Evolutionary conservation across 345 rosid genomes (phyloP), one percentile per base, ranked within the genome.

Genomic region (Eucalyptus cloeziana): DNA sequence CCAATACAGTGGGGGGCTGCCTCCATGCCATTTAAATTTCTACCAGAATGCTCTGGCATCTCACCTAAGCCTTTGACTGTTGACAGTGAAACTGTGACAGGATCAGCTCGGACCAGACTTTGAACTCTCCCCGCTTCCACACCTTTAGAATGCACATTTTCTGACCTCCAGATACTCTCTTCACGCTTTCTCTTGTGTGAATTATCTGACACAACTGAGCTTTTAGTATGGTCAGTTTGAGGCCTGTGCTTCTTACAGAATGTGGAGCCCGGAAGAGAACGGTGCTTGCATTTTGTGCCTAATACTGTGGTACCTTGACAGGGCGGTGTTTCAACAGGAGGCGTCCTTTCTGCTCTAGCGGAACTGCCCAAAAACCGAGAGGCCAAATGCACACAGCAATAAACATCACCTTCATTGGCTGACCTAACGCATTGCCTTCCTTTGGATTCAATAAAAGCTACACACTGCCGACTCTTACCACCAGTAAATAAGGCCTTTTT

Each of bases 401-500:
- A 97, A 86, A 96, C 95, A 93, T 98, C 99, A 31, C 99, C 99
- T 49, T 98, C 99, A 81, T 98, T 98, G 45, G 99, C 99, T 95
- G 97, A 97, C 94, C 99, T 96, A 90, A 97, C 98, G 87, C 99
- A 98, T 91, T 96, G 99, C 87, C 99, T 95, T 92, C 98, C 98
- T 91, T 98, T 98, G 0, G 99, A 91, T 91, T 98, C 99, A 86
- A 98, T 96, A 92, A 94, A 98, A 81, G 99, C 99, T 91, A 89
- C 90, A 90, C 99, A 98, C 88, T 95, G 99, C 85, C 95, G 95
- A 90, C 94, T 97, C 92, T 94, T 96, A 89, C 90, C 94, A 83
- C 96, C 96, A 87, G 90, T 86, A 89, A 94, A 97, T 88, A 92
- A 30, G 15, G 92, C 89, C 92, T 89, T 95, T 93, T 83, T 93